Conservation (phyloP, 768 basidiomycete genomes). For the Agaricus subrufescens region DNA sequence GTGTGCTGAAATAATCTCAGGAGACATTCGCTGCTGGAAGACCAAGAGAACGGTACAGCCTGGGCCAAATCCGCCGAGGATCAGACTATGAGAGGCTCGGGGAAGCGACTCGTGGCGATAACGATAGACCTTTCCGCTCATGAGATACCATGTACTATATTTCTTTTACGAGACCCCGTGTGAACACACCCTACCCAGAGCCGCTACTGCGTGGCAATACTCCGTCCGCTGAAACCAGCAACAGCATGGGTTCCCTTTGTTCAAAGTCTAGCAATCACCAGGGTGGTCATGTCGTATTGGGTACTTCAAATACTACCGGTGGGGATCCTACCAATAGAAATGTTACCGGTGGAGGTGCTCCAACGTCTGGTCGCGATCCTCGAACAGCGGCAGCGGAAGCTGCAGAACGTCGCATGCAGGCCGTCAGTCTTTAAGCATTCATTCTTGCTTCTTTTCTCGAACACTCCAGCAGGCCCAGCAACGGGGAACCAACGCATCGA, state of each 20-base stretch:
- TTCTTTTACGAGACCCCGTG: neutral
- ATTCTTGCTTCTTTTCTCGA: constrained; percentile 16
- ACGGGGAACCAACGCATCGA: constrained; percentile 37
- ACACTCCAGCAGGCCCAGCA: constrained; percentile 32
- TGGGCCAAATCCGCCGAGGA: constrained; percentile 42
- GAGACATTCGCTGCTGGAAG: constrained; percentile 57
- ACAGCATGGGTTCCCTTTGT: constrained; percentile 53
- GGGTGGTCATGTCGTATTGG: constrained; percentile 46
- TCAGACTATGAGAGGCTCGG: constrained; percentile 28
- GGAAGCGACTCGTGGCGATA: neutral
- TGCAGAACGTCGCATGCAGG: constrained; percentile 54
- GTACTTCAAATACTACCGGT: constrained; percentile 18
- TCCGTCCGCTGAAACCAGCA: neutral
- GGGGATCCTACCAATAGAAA: no score
- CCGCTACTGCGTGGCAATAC: neutral
- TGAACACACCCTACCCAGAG: neutral
- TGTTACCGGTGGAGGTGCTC: constrained; percentile 20
- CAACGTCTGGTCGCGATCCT: constrained; percentile 30
- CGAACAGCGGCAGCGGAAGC: constrained; percentile 58
- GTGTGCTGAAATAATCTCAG: constrained; percentile 8
- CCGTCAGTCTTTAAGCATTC: constrained; percentile 33
- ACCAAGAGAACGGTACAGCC: constrained; percentile 40
- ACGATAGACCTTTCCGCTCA: neutral
- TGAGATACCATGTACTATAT: neutral
- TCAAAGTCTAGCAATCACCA: constrained; percentile 43